phyloP scores from a whole-genome alignment of 139 green algal genomes.

The Coelastrella sp. region DNA sequence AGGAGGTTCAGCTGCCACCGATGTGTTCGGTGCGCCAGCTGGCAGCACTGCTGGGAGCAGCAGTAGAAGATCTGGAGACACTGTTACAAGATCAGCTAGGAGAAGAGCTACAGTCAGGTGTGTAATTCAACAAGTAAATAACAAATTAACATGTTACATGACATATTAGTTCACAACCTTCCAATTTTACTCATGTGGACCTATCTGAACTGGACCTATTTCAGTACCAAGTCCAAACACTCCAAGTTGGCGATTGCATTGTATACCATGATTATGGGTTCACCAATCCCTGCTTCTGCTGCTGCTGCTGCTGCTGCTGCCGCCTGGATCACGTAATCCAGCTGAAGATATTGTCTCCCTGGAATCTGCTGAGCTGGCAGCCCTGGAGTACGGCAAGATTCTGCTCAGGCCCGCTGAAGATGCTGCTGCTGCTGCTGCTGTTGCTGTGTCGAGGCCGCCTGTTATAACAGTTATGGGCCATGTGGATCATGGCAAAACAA shows the following conservation, averaged over 20 bases:
- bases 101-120: conserved; percentile 39
- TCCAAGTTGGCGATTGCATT: not conserved
- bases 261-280: not conserved
- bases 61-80: conserved; percentile 12
- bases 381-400: conserved; percentile 71
- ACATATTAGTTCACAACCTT: no score
- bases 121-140: not conserved
- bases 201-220: not conserved
- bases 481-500: conserved; percentile 97
- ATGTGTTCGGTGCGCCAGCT: conserved; percentile 34
- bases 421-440: conserved; percentile 46
- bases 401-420: conserved; percentile 46
- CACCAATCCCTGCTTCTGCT: not conserved
- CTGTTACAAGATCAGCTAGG: conserved; percentile 31
- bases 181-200: no score
- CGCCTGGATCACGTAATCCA: not conserved
- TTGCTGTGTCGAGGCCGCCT: conserved; percentile 67
- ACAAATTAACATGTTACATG: no score
- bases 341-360: conserved; percentile 49
- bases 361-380: conserved; percentile 78
- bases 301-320: conserved; percentile 24
- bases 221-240: not conserved
- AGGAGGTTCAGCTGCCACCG: conserved; percentile 31
- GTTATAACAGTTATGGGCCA: conserved; percentile 96
- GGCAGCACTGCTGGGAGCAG: conserved; percentile 37